Evolutionary conservation across 2,329 filamentous ascomycete species (phyloP).

Genomic region (Aureobasidium sp.): DNA sequence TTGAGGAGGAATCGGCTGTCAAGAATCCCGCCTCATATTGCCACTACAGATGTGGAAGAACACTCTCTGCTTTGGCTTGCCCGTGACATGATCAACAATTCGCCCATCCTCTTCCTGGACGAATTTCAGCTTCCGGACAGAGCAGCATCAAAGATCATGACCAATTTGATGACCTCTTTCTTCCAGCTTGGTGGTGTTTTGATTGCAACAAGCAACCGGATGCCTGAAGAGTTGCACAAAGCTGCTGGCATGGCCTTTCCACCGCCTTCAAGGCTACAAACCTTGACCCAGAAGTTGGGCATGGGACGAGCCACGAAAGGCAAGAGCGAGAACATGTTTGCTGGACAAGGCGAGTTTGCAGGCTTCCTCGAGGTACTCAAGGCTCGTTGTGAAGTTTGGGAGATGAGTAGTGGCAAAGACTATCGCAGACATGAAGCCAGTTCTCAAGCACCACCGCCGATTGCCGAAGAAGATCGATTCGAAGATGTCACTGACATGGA

Average conservation of each 20-base stretch:
- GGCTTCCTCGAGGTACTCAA: constrained; percentile 69
- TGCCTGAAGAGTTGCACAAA: constrained; percentile 74
- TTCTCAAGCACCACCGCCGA: constrained; percentile 20
- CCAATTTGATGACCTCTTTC: constrained; percentile 70
- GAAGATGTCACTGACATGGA: constrained; percentile 19
- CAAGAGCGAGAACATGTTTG: constrained; percentile 47
- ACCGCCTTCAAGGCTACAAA: constrained; percentile 44
- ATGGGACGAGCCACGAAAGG: constrained; percentile 28
- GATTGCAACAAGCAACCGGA: constrained; percentile 72
- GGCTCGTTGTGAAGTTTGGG: constrained; percentile 74
- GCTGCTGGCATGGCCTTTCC: constrained; percentile 64
- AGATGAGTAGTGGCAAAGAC: constrained; percentile 69
- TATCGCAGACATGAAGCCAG: constrained; percentile 54
- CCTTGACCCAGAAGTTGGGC: constrained; percentile 46
- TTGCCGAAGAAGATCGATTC: constrained; percentile 7
- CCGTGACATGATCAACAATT: constrained; percentile 65
- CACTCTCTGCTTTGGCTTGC: constrained; percentile 69
- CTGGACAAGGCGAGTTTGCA: constrained; percentile 64
- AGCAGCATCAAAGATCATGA: constrained; percentile 70
- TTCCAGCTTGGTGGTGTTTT: constrained; percentile 77
- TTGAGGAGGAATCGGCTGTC: constrained; percentile 43
- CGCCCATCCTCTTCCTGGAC: constrained; percentile 71
- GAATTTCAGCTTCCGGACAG: constrained; percentile 79
- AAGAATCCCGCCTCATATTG: constrained; percentile 12
- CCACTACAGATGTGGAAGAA: constrained; percentile 40